Conservation (phyloP, 2,329 filamentous ascomycete genomes). For the Fusarium metavorans region DNA sequence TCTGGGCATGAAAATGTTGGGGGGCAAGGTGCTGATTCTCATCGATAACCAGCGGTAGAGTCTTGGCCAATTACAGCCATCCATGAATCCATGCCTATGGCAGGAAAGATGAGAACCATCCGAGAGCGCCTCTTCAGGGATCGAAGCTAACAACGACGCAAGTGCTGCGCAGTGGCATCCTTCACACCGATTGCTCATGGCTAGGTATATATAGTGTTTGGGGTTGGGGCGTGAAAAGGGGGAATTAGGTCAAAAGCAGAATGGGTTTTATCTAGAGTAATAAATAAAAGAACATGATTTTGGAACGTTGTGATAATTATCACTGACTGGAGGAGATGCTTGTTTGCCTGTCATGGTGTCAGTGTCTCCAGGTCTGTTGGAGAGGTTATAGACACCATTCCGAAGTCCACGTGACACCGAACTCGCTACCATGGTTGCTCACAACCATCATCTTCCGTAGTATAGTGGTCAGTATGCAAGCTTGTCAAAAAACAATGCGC, state of each 20-base stretch:
- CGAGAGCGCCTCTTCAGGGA: constrained; percentile 8
- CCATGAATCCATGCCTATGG: background rate
- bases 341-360: background rate
- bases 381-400: background rate
- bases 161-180: constrained; percentile 10
- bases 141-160: constrained; percentile 32
- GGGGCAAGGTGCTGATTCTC: constrained; percentile 14
- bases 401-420: background rate
- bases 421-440: background rate
- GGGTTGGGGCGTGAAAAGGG: background rate
- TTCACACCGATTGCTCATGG: constrained; percentile 5
- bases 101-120: constrained; percentile 30
- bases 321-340: background rate
- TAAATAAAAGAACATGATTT: background rate
- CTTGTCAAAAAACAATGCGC: background rate
- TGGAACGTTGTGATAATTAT: background rate
- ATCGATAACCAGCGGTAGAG: constrained; percentile 4
- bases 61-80: background rate
- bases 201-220: background rate
- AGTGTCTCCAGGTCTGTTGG: background rate
- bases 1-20: constrained; percentile 1
- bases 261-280: background rate
- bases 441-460: background rate
- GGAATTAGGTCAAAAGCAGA: background rate
- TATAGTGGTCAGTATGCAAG: background rate